Conservation (phyloP, 1,139 yeast genomes). For the Diutina rugosa region DNA sequence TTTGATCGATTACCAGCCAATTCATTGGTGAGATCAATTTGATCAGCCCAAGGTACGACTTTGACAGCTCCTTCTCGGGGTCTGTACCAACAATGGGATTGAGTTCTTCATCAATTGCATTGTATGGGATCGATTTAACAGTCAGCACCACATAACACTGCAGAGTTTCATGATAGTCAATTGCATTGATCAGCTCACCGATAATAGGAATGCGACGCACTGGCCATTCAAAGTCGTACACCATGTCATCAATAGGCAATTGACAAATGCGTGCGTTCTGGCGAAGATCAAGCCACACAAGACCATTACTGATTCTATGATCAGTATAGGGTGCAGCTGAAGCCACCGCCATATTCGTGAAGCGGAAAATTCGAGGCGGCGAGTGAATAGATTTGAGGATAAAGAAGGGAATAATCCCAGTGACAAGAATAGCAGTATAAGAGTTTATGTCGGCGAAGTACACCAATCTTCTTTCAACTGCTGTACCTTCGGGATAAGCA, state of each 20-base stretch:
- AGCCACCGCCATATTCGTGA: conserved; percentile 50
- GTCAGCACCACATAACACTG: conserved; percentile 58
- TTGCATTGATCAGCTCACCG: conserved; percentile 45
- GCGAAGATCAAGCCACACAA: conserved; percentile 61
- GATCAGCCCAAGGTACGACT: conserved; percentile 44
- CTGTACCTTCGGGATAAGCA: conserved; percentile 57
- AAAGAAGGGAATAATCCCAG: conserved; percentile 65
- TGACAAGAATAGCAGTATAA: conserved; percentile 49
- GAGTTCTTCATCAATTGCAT: conserved; percentile 68
- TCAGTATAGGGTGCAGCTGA: conserved; percentile 45
- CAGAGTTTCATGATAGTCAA: conserved; percentile 63
- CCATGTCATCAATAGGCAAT: conserved; percentile 31
- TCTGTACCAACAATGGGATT: conserved; percentile 47
- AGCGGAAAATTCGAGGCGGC: conserved; percentile 53
- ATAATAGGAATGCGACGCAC: conserved; percentile 40
- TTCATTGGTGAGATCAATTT: conserved; percentile 59
- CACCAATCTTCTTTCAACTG: conserved; percentile 55
- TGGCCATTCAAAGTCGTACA: conserved; percentile 56
- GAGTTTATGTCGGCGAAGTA: conserved; percentile 49
- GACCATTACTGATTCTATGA: conserved; percentile 30
- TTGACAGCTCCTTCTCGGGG: conserved; percentile 35
- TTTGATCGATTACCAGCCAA: conserved; percentile 67
- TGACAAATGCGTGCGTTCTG: conserved; percentile 64
- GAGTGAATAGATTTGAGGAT: conserved; percentile 55
- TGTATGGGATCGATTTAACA: conserved; percentile 43